A percentile compares a stretch with the other conserved stretches of the same genome.
Conservation (phyloP, 225 moss, liverwort and hornwort genomes). For the Climacium dendroides region DNA sequence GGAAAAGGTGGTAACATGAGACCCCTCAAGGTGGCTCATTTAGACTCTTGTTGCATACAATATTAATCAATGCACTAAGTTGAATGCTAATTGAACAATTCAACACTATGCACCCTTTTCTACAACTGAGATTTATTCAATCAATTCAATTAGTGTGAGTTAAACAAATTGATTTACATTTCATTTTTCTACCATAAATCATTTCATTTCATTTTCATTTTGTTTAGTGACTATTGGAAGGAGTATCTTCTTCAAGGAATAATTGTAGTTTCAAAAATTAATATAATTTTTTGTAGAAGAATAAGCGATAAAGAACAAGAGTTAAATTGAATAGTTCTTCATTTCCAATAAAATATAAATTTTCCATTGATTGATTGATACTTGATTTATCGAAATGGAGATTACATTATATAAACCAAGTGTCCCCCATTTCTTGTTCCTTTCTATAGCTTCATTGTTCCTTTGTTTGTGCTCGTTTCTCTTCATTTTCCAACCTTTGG, state of each 20-base stretch:
- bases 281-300: neutral
- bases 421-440: too few species aligned
- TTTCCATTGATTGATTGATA: neutral
- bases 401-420: too few species aligned
- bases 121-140: rapidly evolving
- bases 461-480: too few species aligned
- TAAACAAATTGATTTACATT: neutral
- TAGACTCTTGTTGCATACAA: neutral
- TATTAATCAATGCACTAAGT: neutral
- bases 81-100: neutral
- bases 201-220: neutral
- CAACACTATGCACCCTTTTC: rapidly evolving
- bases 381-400: too few species aligned
- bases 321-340: neutral
- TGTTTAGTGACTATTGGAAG: neutral
- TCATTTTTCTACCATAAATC: neutral
- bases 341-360: too few species aligned
- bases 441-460: too few species aligned
- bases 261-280: too few species aligned
- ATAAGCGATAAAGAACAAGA: neutral
- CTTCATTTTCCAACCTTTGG: too few species aligned
- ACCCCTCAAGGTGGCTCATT: neutral
- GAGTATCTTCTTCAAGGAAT: neutral
- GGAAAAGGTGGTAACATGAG: rapidly evolving
- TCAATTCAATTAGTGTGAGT: neutral